Conservation (phyloP, 23 red algal species). For the Gracilaria gracilis region DNA sequence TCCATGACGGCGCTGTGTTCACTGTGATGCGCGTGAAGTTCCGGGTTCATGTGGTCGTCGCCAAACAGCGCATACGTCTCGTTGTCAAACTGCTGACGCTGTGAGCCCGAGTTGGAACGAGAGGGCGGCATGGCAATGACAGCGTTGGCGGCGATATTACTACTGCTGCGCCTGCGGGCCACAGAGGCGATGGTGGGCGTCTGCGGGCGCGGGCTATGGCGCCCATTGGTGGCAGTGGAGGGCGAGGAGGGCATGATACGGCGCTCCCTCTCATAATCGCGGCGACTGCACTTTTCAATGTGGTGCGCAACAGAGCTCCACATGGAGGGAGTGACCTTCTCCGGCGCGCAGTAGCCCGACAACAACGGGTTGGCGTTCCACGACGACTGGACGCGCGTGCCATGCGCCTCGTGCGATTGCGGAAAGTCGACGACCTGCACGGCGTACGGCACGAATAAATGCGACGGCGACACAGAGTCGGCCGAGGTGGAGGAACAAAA, state of each 20-base stretch:
- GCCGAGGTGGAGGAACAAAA: constrained; percentile 40
- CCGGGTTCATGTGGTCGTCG: constrained; percentile 40
- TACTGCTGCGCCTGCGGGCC: constrained; percentile 1
- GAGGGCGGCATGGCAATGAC: constrained; percentile 42
- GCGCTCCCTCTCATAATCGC: constrained; percentile 7
- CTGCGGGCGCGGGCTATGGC: constrained; percentile 30
- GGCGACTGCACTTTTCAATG: neutral
- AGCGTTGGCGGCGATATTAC: constrained; percentile 34
- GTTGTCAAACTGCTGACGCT: constrained; percentile 25
- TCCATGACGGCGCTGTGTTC: constrained; percentile 4
- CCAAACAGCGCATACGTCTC: constrained; percentile 65
- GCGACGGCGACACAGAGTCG: neutral
- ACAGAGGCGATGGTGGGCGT: neutral
- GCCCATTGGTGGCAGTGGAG: neutral
- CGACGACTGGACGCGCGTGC: neutral
- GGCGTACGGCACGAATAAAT: constrained; percentile 12
- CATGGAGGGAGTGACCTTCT: constrained; percentile 43
- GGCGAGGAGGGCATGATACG: neutral
- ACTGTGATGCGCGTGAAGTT: constrained; percentile 3
- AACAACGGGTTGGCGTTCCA: neutral
- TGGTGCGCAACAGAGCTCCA: constrained; percentile 11
- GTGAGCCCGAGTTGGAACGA: constrained; percentile 27
- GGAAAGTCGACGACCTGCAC: constrained; percentile 54
- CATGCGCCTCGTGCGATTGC: constrained; percentile 14
- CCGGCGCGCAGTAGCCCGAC: constrained; percentile 67